Base-by-base conservation (phyloP, 2,329 filamentous ascomycete species). In the Dryadomyces quercivorus region DNA sequence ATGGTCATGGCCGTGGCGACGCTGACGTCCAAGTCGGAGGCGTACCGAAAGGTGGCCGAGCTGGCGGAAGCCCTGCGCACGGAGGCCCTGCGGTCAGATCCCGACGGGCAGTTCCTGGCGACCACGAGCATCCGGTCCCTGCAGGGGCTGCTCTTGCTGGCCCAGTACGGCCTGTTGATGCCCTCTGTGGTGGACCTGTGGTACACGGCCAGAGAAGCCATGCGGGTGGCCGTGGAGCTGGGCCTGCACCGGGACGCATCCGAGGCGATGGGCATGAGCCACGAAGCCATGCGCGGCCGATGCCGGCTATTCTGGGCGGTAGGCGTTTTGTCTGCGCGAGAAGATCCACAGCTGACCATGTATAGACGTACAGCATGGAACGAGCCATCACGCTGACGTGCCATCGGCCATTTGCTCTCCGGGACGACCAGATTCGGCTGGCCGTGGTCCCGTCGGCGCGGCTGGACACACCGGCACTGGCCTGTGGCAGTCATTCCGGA, bases 121-220 rank as follows among this genome's bases (percentile, higher is more conserved):
- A 44, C 50, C 20, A 44, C 50, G 18, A 51, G 50, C 16, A 43
- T 44, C 3, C 50, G 50, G 13, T 51, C n/a, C 8, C 38, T 51
- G 13, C 50, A 51, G 40, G 50, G 20, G 3, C 50, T 51, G 7
- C 22, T 51, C 8, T 36, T 51, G 5, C 50, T 51, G 50, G 15
- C 50, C 3, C 50, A 51, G 22, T 51, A 51, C 20, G 50, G 50
- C 3, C 36, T 51, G 38, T 8, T 51, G n/a, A 51, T 51, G 50
- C 50, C 50, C 3, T 13, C 6, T 6, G 36, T 22, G 21, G 50
- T 51, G 10, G 50, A 51, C 40, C 21, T 51, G 21, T 44, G 36
- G 50, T 22, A 43, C 38, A 31, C 50, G 20, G 50, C 40, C 20
- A 26, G 50, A 21, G 50, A 51, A 36, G 36, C 50, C 13, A 51